A percentile compares a stretch with the other conserved stretches of the same genome.
phyloP scores from a whole-genome alignment of 2,329 filamentous ascomycete genomes.

The Graphiopsis chlorocephala region DNA sequence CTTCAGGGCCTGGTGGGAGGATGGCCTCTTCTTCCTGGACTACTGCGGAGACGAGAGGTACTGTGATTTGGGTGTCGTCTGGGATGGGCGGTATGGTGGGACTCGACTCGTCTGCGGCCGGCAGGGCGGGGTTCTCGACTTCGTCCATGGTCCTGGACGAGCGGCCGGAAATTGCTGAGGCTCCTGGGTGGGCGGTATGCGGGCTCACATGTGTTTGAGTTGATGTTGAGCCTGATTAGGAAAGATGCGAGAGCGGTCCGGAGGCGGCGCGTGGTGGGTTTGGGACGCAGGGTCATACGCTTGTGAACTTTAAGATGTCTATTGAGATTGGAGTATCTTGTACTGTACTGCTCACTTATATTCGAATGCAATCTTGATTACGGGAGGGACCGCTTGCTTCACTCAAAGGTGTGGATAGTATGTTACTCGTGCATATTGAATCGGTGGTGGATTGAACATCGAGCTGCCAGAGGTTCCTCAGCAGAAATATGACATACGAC shows the following conservation, averaged over 20 bases:
- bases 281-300: conserved; percentile 3
- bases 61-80: conserved; percentile 21
- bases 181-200: background rate
- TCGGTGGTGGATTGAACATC: no score
- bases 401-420: no score
- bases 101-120: conserved; percentile 34
- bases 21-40: background rate
- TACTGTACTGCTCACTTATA: background rate
- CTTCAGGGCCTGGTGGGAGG: conserved; percentile 3
- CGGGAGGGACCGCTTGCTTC: no score
- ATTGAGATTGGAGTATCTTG: background rate
- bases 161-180: background rate
- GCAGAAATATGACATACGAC: background rate
- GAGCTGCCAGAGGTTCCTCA: background rate
- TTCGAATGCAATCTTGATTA: no score
- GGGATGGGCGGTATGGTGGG: conserved; percentile 30
- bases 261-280: background rate
- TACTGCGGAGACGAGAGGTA: conserved; percentile 12
- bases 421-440: no score
- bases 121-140: conserved; percentile 37
- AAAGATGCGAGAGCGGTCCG: background rate
- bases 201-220: conserved; percentile 9
- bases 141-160: conserved; percentile 33
- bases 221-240: background rate
- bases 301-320: background rate